phyloP scores from a whole-genome alignment of 2,329 filamentous ascomycete genomes.

The Fonsecaea nubica region DNA sequence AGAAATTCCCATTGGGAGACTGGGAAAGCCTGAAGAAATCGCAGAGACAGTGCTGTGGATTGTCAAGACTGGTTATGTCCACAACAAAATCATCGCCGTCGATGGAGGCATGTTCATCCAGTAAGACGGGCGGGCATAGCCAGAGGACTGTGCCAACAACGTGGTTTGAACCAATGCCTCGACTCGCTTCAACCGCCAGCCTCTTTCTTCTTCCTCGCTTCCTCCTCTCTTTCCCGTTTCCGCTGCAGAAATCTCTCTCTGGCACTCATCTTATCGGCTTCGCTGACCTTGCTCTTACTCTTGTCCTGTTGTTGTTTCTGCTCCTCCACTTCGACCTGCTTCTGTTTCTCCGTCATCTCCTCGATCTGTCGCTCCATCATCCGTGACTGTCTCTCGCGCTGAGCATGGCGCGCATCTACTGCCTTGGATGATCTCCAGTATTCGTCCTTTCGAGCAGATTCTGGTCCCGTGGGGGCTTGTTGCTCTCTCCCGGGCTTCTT shows the following conservation, averaged over 20 bases:
- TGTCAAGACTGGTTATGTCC: conserved; percentile 55
- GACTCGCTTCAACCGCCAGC: conserved; percentile 23
- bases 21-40: conserved; percentile 55
- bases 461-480: conserved; percentile 20
- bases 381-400: conserved; percentile 63
- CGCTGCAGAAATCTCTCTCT: conserved; percentile 67
- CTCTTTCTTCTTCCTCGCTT: conserved; percentile 41
- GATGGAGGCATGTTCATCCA: conserved; percentile 50
- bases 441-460: conserved; percentile 24
- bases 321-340: conserved; percentile 64
- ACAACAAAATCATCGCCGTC: conserved; percentile 54
- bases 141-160: neutral
- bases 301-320: conserved; percentile 61
- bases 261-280: conserved; percentile 64
- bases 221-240: conserved; percentile 59
- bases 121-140: conserved; percentile 20
- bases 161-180: neutral
- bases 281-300: conserved; percentile 65
- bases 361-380: conserved; percentile 68
- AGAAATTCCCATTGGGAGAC: conserved; percentile 54
- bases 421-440: conserved; percentile 41
- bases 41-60: conserved; percentile 58
- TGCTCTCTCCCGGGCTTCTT: conserved; percentile 52
- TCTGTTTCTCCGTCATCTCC: conserved; percentile 60
- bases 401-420: conserved; percentile 50